phyloP scores from a whole-genome alignment of 352 stramenopile species.

The Pythium brachiatum region DNA sequence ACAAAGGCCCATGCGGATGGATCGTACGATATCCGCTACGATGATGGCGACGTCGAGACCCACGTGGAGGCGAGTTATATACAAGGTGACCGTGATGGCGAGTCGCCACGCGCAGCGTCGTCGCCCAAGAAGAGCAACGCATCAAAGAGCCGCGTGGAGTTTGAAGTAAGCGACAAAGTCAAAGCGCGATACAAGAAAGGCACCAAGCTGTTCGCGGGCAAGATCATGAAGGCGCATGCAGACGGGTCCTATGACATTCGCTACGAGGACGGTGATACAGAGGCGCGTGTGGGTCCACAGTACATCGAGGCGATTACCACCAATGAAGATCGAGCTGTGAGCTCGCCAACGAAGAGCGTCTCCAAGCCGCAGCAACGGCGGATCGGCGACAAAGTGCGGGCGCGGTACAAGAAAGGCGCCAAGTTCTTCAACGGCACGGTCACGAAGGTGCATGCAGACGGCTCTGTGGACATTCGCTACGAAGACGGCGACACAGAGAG shows the following conservation, averaged over 20 bases:
- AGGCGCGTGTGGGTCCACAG: slow-evolving; percentile 25
- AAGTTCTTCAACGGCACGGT: slow-evolving; percentile 58
- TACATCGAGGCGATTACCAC: slow-evolving; percentile 19
- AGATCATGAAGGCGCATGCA: slow-evolving; percentile 44
- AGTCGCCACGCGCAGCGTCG: slow-evolving; percentile 14
- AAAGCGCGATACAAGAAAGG: slow-evolving; percentile 48
- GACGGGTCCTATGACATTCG: slow-evolving; percentile 62
- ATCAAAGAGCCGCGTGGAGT: not conserved
- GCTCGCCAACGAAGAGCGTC: not conserved
- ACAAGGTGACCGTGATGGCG: slow-evolving; percentile 37
- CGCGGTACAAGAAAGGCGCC: slow-evolving; percentile 47
- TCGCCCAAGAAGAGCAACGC: slow-evolving; percentile 4
- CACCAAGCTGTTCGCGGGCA: slow-evolving; percentile 43
- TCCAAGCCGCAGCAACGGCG: not conserved
- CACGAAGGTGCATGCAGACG: slow-evolving; percentile 42
- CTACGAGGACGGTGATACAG: slow-evolving; percentile 64
- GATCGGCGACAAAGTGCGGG: slow-evolving; percentile 40
- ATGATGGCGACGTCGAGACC: slow-evolving; percentile 55
- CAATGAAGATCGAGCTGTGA: not conserved
- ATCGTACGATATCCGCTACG: slow-evolving; percentile 67
- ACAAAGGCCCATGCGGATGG: slow-evolving; percentile 46
- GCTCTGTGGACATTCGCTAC: slow-evolving; percentile 51
- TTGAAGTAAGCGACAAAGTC: slow-evolving; percentile 15
- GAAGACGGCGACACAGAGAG: slow-evolving; percentile 49
- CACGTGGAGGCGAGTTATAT: slow-evolving; percentile 22